Base-by-base conservation (phyloP, 2,329 filamentous ascomycete genomes). In the Trichoderma endophyticum region DNA sequence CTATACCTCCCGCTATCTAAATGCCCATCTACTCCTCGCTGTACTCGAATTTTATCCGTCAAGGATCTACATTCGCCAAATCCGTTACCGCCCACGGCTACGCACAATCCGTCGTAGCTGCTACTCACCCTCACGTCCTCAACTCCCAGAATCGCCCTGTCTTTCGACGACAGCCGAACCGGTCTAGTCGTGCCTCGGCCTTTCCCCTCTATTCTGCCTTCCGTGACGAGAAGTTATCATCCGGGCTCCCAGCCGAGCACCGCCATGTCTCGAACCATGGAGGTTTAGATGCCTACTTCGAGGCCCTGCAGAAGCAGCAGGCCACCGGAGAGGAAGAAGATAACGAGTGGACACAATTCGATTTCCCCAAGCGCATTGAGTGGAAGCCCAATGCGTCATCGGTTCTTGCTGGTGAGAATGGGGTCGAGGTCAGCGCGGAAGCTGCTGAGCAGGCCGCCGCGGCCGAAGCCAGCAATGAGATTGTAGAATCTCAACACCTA, bases 71-170 rank as follows among this genome's bases (percentile, higher is more conserved):
- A 79, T 82, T 83, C 80, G 91, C 93, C 81, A 98, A 98, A 87
- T 94, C 95, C 80, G 92, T 98, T 83, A 95, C 94, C 82, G 95
- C 94, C 81, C 94, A 98, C 89, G 95, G 95, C 84, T 98, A 98
- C 89, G 95, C 95, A 78, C 95, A 98, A 83, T 97, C 95, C 75
- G 92, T 98, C 84, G 94, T 99, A 84, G 96, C 96, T 80, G 95
- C 94, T 79, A 94, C 94, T 75, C 94, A 97, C 75, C 89, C 88
- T 71, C 86, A 88, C 91, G 92, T 85, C 88, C 89, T 87, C 88
- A 94, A 91, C 87, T 90, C 85, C 81, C 94, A 90, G 81, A 90
- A 88, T 81, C 87, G 89, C 77, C 88, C 88, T 74, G 88, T 87
- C 78, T 91, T 90, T 79, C 87, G 88, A 77, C 87, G 86, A 78